Percentiles rank a stretch among this genome's conserved stretches.
These are phyloP conservation scores for Amaranthus cruentus DNA, from an alignment of 148 eudicot species.

Conservation along the genomic window DNA sequence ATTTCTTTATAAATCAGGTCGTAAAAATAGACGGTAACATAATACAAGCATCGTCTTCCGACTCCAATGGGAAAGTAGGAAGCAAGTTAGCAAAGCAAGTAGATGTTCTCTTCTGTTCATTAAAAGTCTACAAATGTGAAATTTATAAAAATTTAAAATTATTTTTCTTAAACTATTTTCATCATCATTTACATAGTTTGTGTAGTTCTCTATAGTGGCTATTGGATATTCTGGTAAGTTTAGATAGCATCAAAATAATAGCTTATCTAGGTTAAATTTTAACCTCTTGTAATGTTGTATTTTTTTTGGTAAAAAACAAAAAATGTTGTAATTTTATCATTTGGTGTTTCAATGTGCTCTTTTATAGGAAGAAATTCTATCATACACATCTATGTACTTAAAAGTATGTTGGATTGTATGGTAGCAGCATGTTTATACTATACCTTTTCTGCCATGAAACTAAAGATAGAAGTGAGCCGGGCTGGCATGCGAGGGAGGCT, in stretches of 20 bases:
- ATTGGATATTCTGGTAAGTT: slow-evolving; percentile 22
- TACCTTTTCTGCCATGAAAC: too few species aligned
- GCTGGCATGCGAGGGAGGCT: too few species aligned
- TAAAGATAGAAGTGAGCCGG: too few species aligned
- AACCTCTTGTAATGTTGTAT: slow-evolving; percentile 19
- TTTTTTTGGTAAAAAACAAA: not conserved
- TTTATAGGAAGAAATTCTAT: too few species aligned
- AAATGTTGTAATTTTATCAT: not conserved
- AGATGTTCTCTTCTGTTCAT: slow-evolving; percentile 15
- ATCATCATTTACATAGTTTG: slow-evolving; percentile 23
- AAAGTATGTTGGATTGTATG: too few species aligned
- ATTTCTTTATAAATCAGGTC: not conserved
- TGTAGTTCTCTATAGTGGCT: slow-evolving; percentile 22
- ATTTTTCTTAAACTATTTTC: slow-evolving; percentile 1
- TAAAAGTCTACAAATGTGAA: slow-evolving; percentile 23
- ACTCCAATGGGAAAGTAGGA: slow-evolving; percentile 6
- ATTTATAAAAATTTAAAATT: not conserved
- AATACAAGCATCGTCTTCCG: not conserved
- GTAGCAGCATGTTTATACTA: too few species aligned
- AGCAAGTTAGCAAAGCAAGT: slow-evolving; percentile 17
- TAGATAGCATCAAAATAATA: slow-evolving; percentile 21
- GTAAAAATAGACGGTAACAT: slow-evolving; percentile 11
- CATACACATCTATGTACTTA: too few species aligned
- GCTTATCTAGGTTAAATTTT: slow-evolving; percentile 17
- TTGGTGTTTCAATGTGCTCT: too few species aligned